Base-by-base conservation (phyloP, 2,329 filamentous ascomycete species). In the Botrytis fragariae region DNA sequence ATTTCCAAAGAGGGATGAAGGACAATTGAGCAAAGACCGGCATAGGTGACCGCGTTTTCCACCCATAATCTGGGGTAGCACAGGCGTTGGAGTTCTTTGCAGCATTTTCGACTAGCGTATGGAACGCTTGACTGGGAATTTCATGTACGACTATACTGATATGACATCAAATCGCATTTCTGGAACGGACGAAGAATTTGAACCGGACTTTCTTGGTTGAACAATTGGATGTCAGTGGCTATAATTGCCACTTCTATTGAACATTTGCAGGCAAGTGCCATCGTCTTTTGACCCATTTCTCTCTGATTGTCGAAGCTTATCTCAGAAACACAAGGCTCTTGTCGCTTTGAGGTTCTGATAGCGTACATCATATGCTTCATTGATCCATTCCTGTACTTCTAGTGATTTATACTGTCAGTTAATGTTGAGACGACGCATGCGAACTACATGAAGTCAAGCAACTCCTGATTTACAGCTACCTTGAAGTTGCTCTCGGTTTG, bases 1-100 rank as follows among this genome's bases (percentile, higher is more conserved):
- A 16, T 84, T 86, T 77, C 82, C 85, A 63, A 84, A 83, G 77
- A 81, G 81, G 79, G 81, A 83, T 76, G 79, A 81, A 18, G 79
- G 75, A 8, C 76, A 78, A 71, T 64, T 79, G 72, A 81, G 80
- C 72, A 81, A 81, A 74, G 80, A 81, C 69, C 76, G 80, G 45
- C 80, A 81, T 76, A 76, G 80, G 69, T 81, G 78, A 79, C 59
- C 44, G 29, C 75, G 32, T 25, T 10, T 61, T 48, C 37, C 72
- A 44, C 29, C 20, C 7, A 39, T 39, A 44, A 42, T 29, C 20
- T 70, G 62, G 48, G 62, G 59, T 61, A 63, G 64, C 63, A 74
- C 60, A 67, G 76, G 75, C 75, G 76, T 77, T 77, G 72, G 73
- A 57, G 54, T 57, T 59, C 71, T 75, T 65, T 77, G 74, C 73